These are phyloP conservation scores for Daedaleopsis nitida DNA, from an alignment of 768 basidiomycete genomes.

Conservation along the genomic window DNA sequence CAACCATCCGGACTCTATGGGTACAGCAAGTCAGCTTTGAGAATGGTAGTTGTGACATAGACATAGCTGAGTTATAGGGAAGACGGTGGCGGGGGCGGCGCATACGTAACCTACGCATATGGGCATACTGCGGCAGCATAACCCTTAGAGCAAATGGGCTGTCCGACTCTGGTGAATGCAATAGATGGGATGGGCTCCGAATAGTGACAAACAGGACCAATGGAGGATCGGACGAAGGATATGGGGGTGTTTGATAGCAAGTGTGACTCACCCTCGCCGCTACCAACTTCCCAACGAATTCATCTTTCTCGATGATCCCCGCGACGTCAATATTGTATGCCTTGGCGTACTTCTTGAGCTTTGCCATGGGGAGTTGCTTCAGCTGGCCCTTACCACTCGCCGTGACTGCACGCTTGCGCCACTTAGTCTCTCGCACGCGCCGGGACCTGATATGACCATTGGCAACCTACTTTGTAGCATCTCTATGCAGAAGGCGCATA, in stretches of 20 bases:
- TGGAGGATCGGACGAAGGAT: too few species aligned
- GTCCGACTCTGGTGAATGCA: too few species aligned
- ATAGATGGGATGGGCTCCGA: too few species aligned
- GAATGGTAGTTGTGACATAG: too few species aligned
- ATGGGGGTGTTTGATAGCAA: too few species aligned
- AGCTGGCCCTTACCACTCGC: constrained; percentile 62
- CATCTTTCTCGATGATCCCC: constrained; percentile 75
- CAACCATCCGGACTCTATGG: constrained; percentile 62
- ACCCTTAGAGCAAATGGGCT: too few species aligned
- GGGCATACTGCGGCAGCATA: too few species aligned
- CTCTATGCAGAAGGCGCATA: constrained; percentile 78
- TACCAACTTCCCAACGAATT: constrained; percentile 68
- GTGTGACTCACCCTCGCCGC: constrained; percentile 42
- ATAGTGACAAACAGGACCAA: too few species aligned
- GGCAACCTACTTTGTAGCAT: constrained; percentile 54
- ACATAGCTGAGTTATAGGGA: too few species aligned
- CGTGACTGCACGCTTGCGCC: constrained; percentile 52
- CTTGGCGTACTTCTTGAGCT: constrained; percentile 67
- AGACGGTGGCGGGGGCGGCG: too few species aligned
- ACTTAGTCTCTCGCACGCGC: neutral
- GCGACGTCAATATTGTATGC: constrained; percentile 69
- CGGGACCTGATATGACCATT: neutral
- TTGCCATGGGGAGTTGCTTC: constrained; percentile 55
- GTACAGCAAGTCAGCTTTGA: neutral
- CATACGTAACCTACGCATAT: too few species aligned